Percentiles rank a stretch among this genome's conserved stretches.
These are phyloP conservation scores for Eucalyptus regnans DNA, from an alignment of 345 rosid species.

Conservation along the genomic window DNA sequence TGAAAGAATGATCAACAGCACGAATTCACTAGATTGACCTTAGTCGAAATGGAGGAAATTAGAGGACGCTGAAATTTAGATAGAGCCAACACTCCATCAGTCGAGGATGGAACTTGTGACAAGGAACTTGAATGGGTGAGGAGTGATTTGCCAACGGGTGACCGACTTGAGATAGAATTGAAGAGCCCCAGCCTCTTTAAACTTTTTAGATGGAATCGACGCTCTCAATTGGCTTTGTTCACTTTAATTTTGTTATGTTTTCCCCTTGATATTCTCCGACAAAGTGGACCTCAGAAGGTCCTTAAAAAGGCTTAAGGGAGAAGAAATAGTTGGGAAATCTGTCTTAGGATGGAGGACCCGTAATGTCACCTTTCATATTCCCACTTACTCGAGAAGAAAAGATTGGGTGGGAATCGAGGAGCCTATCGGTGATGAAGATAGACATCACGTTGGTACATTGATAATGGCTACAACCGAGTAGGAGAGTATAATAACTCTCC, in stretches of 20 bases:
- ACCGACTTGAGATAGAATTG: neutral
- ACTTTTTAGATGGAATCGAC: neutral
- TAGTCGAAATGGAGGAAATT: neutral
- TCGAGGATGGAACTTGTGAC: neutral
- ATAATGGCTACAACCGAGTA: accelerated
- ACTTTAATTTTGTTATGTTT: neutral
- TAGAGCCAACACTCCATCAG: neutral
- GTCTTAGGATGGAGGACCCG: too few species aligned
- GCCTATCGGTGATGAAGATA: too few species aligned
- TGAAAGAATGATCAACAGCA: neutral
- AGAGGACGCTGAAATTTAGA: neutral
- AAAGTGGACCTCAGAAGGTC: neutral
- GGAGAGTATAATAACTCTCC: too few species aligned
- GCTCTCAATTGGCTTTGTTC: neutral
- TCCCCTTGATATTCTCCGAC: neutral
- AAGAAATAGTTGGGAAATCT: too few species aligned
- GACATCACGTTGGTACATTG: too few species aligned
- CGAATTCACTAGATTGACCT: neutral
- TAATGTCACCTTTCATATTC: too few species aligned
- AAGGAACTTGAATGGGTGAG: neutral
- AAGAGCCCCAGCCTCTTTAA: neutral
- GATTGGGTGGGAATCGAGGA: too few species aligned
- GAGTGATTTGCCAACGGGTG: neutral
- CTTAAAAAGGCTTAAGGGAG: too few species aligned
- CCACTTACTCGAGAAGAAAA: too few species aligned